Evolutionary conservation across 108 stramenopile genomes (phyloP).

Genomic region (Fragilariopsis cylindrus): DNA sequence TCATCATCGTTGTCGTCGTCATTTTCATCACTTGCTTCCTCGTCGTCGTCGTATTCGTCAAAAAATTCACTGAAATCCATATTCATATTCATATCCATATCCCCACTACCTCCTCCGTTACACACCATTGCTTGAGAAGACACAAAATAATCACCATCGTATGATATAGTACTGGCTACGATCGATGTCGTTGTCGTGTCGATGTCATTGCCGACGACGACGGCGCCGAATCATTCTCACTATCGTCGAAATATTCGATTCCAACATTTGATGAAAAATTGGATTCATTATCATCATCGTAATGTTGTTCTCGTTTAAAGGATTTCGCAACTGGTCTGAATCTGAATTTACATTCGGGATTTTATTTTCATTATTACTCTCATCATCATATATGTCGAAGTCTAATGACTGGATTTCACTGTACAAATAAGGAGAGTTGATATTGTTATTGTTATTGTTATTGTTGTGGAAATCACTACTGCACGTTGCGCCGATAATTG

Average conservation of each 20-base stretch:
- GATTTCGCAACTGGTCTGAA: no score
- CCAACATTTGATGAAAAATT: constrained; percentile 5
- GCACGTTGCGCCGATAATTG: background rate
- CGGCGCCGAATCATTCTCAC: background rate
- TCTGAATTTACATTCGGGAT: constrained; percentile 2
- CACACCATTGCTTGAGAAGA: constrained; percentile 37
- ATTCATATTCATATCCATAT: constrained; percentile 10
- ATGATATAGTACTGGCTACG: constrained; percentile 23
- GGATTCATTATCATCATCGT: background rate
- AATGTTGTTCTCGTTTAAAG: no score
- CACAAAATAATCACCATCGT: constrained; percentile 40
- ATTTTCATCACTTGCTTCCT: constrained; percentile 7
- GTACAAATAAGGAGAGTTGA: constrained; percentile 19
- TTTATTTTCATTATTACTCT: background rate
- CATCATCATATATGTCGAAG: constrained; percentile 18
- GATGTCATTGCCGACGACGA: background rate
- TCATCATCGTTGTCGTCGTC: constrained; percentile 44
- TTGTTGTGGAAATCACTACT: constrained; percentile 5
- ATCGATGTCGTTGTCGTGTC: background rate
- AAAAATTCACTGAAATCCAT: constrained; percentile 1
- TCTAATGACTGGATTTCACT: constrained; percentile 23
- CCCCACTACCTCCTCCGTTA: constrained; percentile 19
- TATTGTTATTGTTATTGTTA: background rate
- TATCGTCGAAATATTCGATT: background rate
- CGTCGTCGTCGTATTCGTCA: constrained; percentile 6